Base-by-base conservation (phyloP, 2,329 filamentous ascomycete genomes). In the Trichoderma endophyticum region DNA sequence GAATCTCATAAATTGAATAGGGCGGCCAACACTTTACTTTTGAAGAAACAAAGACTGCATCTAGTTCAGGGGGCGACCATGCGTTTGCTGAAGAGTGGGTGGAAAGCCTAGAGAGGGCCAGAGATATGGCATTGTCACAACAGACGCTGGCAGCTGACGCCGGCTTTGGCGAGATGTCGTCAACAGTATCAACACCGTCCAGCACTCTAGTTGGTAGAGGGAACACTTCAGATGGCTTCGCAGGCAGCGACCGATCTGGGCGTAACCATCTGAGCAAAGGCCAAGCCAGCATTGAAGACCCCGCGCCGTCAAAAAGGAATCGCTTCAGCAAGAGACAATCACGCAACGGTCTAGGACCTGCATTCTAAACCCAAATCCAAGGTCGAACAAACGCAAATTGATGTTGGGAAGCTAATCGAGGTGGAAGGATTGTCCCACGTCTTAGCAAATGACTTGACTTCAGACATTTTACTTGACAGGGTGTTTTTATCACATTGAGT, bases 311-410 rank as follows among this genome's bases (percentile, higher is more conserved):
- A 39, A 90, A 88, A 79, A 84, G 86, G 63, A 90, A 91, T 76
- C 86, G 90, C 63, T 98, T 98, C 82, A 97, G 94, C 83, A 96
- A 96, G 83, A 88, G 95, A 76, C 94, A 97, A 82, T 97, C 93
- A 18, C 97, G 97, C 83, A 97, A 94, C 80, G 95, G 95, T 26
- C 21, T 73, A 43, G 71, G 71, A 9, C 71, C 71, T 57, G 71
- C 71, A 57, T 73, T 73, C 30, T 73, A 54, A 62, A 28, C 21
- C 28, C 57, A 43, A 32, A 3, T 7, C 39, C 15, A 43, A 43
- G 18, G 18, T 43, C 39, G 9, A 43, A 21, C 21, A 21, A n/a
- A 12, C n/a, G 3, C 18, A 60, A 21, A 18, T 51, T 14, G 60
- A 64, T 61, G 54, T 21, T 62, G 28, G 60, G 51, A 59, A 54